Percentiles rank a stretch among this genome's conserved stretches.
phyloP scores from a whole-genome alignment of 1,284 basidiomycete species.

The Mycosarcoma mackinlayi region DNA sequence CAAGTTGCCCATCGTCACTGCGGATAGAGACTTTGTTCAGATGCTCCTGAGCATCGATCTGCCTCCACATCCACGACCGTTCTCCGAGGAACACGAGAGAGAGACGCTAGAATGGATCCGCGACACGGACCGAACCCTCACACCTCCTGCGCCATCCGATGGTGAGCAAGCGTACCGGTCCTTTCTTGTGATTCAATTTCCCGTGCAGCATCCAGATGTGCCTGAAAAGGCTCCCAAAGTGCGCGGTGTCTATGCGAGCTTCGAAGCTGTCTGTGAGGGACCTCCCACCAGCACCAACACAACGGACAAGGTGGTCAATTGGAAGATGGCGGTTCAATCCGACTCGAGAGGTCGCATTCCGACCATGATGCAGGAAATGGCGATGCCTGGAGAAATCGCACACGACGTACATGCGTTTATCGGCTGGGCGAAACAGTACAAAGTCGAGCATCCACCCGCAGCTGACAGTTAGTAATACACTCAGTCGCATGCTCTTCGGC shows the following conservation, averaged over 20 bases:
- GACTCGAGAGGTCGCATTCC: slow-evolving; percentile 60
- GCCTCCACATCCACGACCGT: slow-evolving; percentile 51
- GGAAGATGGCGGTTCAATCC: slow-evolving; percentile 60
- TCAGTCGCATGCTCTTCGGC: too few relatives aligned
- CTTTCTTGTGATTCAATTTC: slow-evolving; percentile 57
- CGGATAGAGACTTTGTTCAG: slow-evolving; percentile 63
- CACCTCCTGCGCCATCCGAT: slow-evolving; percentile 5
- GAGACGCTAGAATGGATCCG: slow-evolving; percentile 31
- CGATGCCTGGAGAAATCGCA: slow-evolving; percentile 57
- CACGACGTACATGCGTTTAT: slow-evolving; percentile 63
- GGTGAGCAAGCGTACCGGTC: slow-evolving; percentile 32
- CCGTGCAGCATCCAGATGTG: slow-evolving; percentile 41
- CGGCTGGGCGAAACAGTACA: slow-evolving; percentile 49
- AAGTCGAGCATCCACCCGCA: slow-evolving; percentile 22
- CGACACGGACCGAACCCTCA: slow-evolving; percentile 15
- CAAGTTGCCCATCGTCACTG: slow-evolving; percentile 53
- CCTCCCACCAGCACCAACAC: neutral
- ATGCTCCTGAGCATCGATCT: slow-evolving; percentile 59
- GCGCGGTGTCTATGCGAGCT: slow-evolving; percentile 56
- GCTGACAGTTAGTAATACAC: neutral
- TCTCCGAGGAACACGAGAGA: slow-evolving; percentile 50
- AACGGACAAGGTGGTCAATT: slow-evolving; percentile 13
- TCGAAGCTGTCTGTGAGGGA: slow-evolving; percentile 57
- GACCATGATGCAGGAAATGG: slow-evolving; percentile 56
- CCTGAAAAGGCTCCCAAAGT: slow-evolving; percentile 40